Evolutionary conservation across 192 early-diverging fungal genomes (phyloP).

Genomic region (Oehlia diaphana): DNA sequence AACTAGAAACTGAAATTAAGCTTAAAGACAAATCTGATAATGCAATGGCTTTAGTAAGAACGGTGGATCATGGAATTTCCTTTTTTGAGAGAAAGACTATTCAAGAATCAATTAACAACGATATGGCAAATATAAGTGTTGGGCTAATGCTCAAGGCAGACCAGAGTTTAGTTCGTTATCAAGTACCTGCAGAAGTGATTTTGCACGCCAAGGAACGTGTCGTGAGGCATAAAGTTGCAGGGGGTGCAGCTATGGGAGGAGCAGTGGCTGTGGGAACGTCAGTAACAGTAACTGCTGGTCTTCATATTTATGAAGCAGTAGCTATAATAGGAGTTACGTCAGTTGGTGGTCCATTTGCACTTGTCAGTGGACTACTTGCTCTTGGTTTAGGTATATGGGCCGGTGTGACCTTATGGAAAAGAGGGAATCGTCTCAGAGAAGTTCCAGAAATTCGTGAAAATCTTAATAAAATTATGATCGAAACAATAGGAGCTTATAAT

Average conservation of each 20-base stretch:
- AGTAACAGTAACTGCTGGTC: not conserved
- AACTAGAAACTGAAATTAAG: not conserved
- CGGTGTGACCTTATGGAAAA: not conserved
- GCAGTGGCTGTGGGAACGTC: not conserved
- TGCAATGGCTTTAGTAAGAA: not conserved
- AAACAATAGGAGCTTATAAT: not conserved
- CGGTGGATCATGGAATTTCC: not conserved
- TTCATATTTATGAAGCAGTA: not conserved
- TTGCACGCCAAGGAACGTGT: not conserved
- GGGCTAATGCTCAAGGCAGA: not conserved
- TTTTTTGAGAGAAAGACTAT: not conserved
- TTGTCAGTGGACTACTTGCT: not conserved
- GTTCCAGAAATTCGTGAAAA: conserved; percentile 1
- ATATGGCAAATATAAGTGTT: not conserved
- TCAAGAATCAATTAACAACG: not conserved
- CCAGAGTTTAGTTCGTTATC: not conserved
- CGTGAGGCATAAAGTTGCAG: not conserved
- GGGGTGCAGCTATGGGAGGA: not conserved
- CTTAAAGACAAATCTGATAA: not conserved
- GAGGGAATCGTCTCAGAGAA: not conserved
- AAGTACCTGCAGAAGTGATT: not conserved
- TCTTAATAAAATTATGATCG: not conserved
- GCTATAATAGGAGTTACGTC: not conserved
- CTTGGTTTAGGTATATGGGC: not conserved
- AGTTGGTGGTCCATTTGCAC: not conserved